Conservation (phyloP, 2,329 filamentous ascomycete species). For the Fusarium aywerte region DNA sequence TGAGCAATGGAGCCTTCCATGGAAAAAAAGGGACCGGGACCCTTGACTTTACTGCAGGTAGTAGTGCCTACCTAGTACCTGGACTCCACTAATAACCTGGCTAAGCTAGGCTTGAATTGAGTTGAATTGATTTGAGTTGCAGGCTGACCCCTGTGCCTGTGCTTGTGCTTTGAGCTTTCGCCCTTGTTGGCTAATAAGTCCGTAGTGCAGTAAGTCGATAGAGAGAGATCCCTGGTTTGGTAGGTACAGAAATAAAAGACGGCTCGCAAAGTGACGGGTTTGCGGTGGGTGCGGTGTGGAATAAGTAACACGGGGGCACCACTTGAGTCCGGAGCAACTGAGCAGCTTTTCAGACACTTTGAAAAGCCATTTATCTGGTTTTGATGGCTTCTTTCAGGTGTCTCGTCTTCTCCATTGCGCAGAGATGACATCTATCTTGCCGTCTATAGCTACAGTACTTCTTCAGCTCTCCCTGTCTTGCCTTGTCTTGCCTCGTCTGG, state of each 20-base stretch:
- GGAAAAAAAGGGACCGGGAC: constrained; percentile 36
- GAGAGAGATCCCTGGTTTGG: constrained; percentile 18
- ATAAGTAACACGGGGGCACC: constrained; percentile 24
- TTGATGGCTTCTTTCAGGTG: constrained; percentile 14
- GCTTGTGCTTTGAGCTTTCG: constrained; percentile 18
- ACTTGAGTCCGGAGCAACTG: constrained; percentile 9
- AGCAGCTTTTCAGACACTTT: not conserved
- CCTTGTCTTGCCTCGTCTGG: constrained; percentile 12
- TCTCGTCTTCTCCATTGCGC: constrained; percentile 4
- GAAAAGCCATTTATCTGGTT: not conserved
- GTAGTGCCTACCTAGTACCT: not conserved
- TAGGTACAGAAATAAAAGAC: constrained; percentile 15
- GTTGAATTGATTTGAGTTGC: constrained; percentile 16
- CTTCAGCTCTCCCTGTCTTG: not conserved
- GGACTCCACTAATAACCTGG: not conserved
- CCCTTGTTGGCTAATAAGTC: constrained; percentile 24
- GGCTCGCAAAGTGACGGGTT: constrained; percentile 36
- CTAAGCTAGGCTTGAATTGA: constrained; percentile 33
- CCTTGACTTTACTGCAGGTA: constrained; percentile 5
- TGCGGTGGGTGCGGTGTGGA: constrained; percentile 47
- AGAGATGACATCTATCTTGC: not conserved
- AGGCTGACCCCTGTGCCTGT: constrained; percentile 36
- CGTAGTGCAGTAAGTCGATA: not conserved
- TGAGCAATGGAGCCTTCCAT: not conserved
- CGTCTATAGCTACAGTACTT: not conserved